phyloP scores from a whole-genome alignment of 2,329 filamentous ascomycete species.

The Ceratocystiopsis minuta region DNA sequence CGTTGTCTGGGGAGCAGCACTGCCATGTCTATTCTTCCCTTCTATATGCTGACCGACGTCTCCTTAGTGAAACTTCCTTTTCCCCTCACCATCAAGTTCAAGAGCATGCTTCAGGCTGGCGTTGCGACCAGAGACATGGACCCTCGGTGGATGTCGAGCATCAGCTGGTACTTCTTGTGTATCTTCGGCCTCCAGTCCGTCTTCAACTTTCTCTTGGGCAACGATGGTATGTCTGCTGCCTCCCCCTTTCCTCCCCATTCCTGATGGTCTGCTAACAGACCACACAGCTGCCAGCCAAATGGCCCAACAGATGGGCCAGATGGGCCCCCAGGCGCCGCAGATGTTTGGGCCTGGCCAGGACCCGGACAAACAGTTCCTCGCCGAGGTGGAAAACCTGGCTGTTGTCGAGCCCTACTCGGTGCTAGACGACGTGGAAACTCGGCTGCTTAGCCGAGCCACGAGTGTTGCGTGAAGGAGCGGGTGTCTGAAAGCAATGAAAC shows the following conservation, averaged over 20 bases:
- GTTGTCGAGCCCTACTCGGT: slow-evolving; percentile 90
- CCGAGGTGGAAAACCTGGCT: slow-evolving; percentile 85
- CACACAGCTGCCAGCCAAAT: slow-evolving; percentile 70
- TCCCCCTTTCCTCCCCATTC: not conserved
- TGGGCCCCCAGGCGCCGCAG: slow-evolving; percentile 50
- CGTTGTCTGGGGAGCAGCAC: slow-evolving; percentile 15
- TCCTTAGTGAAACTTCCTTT: slow-evolving; percentile 82
- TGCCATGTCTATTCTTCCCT: no score
- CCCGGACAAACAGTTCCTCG: slow-evolving; percentile 85
- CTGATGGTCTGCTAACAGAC: slow-evolving; percentile 6
- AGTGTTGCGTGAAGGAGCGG: slow-evolving; percentile 1
- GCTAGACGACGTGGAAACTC: slow-evolving; percentile 70
- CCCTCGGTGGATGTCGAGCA: slow-evolving; percentile 93
- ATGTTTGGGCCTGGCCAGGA: slow-evolving; percentile 89
- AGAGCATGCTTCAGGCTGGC: slow-evolving; percentile 96
- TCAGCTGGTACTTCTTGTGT: slow-evolving; percentile 98
- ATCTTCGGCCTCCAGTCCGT: slow-evolving; percentile 93
- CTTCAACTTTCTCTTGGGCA: slow-evolving; percentile 91
- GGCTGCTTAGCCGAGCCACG: slow-evolving; percentile 43
- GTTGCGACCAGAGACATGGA: slow-evolving; percentile 93
- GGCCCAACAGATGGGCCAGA: slow-evolving; percentile 73
- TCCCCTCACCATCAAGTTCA: slow-evolving; percentile 95
- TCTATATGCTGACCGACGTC: not conserved
- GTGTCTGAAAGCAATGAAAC: no score
- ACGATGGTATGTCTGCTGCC: slow-evolving; percentile 50